These are phyloP conservation scores for Coniosporium apollinis DNA, from an alignment of 495 filamentous ascomycete species.

Conservation along the genomic window DNA sequence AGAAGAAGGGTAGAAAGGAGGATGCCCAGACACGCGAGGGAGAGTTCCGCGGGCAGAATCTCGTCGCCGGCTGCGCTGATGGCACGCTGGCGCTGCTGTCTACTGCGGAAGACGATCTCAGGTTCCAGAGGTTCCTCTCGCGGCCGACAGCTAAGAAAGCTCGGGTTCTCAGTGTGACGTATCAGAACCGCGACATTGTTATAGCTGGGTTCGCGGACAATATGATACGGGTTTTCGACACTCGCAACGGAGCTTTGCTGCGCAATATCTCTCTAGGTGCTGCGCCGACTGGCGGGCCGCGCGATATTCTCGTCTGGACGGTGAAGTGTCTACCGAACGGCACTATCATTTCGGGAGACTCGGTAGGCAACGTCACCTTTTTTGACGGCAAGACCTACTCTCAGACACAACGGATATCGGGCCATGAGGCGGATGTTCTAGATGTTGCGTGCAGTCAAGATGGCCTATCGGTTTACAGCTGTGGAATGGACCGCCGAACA, in stretches of 20 bases:
- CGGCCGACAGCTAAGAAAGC: conserved; percentile 62
- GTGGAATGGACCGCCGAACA: conserved; percentile 78
- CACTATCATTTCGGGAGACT: conserved; percentile 87
- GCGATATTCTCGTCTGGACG: conserved; percentile 82
- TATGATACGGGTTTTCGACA: conserved; percentile 78
- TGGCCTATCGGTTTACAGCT: conserved; percentile 73
- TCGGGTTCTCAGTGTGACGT: conserved; percentile 75
- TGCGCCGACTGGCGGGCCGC: conserved; percentile 55
- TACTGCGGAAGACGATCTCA: conserved; percentile 63
- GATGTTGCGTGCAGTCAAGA: conserved; percentile 64
- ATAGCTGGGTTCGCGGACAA: conserved; percentile 87
- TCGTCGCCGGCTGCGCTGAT: conserved; percentile 84
- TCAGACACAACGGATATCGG: conserved; percentile 64
- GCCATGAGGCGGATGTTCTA: conserved; percentile 79
- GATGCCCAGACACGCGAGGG: conserved; percentile 19
- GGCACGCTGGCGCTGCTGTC: conserved; percentile 74
- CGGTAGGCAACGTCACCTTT: conserved; percentile 77
- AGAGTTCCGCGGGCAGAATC: conserved; percentile 41
- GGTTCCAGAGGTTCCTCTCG: conserved; percentile 50
- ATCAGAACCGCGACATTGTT: conserved; percentile 65
- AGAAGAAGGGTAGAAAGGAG: conserved; percentile 21
- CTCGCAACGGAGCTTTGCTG: conserved; percentile 53
- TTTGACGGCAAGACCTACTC: conserved; percentile 88
- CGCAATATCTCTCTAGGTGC: conserved; percentile 72
- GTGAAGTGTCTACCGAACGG: conserved; percentile 74